phyloP scores from a whole-genome alignment of 2,329 filamentous ascomycete species.

The Fusarium penzigii region DNA sequence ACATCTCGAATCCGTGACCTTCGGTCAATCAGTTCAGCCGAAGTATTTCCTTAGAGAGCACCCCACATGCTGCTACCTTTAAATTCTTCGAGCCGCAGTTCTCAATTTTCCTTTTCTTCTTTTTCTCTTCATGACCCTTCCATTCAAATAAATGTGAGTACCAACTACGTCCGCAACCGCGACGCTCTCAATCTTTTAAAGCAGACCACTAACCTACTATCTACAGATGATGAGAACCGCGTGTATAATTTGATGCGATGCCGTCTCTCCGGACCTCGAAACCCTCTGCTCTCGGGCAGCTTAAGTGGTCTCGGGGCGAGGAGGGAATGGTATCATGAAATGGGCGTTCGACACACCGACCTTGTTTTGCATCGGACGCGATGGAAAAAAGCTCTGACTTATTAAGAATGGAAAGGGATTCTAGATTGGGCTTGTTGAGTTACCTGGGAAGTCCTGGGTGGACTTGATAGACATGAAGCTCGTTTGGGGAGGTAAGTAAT shows the following conservation, averaged over 20 bases:
- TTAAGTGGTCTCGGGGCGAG: slow-evolving; percentile 79
- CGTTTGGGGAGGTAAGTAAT: not conserved
- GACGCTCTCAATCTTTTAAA: not conserved
- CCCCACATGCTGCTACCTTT: slow-evolving; percentile 25
- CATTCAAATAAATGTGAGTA: slow-evolving; percentile 96
- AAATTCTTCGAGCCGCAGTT: slow-evolving; percentile 37
- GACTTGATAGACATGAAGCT: not conserved
- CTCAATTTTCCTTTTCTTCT: slow-evolving; percentile 41
- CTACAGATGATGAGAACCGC: slow-evolving; percentile 98
- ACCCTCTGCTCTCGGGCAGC: slow-evolving; percentile 81
- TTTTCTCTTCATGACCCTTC: slow-evolving; percentile 81
- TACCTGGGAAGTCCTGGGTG: slow-evolving; percentile 4
- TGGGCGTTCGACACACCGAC: slow-evolving; percentile 98
- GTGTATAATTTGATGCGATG: slow-evolving; percentile 88
- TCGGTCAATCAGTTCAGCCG: not conserved
- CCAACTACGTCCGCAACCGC: slow-evolving; percentile 14
- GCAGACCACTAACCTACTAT: slow-evolving; percentile 33
- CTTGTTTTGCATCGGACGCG: slow-evolving; percentile 98
- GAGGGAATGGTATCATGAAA: slow-evolving; percentile 78
- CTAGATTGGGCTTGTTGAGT: slow-evolving; percentile 1
- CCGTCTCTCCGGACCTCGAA: slow-evolving; percentile 64
- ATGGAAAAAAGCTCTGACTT: slow-evolving; percentile 94
- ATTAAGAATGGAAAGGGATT: slow-evolving; percentile 42
- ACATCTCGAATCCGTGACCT: no score
- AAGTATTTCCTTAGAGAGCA: not conserved